Base-by-base conservation (phyloP, 495 filamentous ascomycete species). In the Sporormia fimetaria region DNA sequence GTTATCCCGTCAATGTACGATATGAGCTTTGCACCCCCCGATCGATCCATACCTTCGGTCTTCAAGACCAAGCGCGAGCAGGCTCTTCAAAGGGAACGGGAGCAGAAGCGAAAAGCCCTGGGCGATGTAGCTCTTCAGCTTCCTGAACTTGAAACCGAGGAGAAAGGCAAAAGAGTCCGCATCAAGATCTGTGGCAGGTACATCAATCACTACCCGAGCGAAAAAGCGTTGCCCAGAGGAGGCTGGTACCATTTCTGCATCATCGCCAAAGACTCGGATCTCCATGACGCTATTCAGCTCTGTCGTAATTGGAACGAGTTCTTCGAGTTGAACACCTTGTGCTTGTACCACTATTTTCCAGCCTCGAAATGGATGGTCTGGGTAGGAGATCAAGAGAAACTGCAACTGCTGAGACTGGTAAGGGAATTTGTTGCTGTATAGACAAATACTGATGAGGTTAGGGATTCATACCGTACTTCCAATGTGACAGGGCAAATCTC, bases 281-380 rank as follows among this genome's bases (percentile, higher is more conserved):
- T 73, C 9, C 51, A 49, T 12, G 61, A 68, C 14, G 70, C 69
- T 15, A 63, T 67, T n/a, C 42, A 57, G 12, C 61, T 73, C 6
- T 74, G 71, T 43, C 65, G 68, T 27, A 68, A 68, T 43, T 73
- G 67, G 69, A 62, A 68, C 21, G 71, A 74, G 43, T 68, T 73
- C 49, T 67, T 63, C 31, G 62, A 71, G 29, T 44, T 74, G 20
- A 68, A 66, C 28, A 55, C 65, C 24, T 59, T 71, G 6, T 57
- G 66, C 3, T 31, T 60, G 11, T 70, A 63, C 52, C 62, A 69
- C 32, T 74, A 66, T 34, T 73, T 73, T 33, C 67, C 67, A 0
- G 64, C 63, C 0, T 57, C 63, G 4, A 66, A 66, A 39, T 70
- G 64, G 66, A 44, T 56, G 11, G 36, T 5, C 0, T 36, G 44